Conservation (phyloP, 768 basidiomycete species). For the Tephrocybe rancida region DNA sequence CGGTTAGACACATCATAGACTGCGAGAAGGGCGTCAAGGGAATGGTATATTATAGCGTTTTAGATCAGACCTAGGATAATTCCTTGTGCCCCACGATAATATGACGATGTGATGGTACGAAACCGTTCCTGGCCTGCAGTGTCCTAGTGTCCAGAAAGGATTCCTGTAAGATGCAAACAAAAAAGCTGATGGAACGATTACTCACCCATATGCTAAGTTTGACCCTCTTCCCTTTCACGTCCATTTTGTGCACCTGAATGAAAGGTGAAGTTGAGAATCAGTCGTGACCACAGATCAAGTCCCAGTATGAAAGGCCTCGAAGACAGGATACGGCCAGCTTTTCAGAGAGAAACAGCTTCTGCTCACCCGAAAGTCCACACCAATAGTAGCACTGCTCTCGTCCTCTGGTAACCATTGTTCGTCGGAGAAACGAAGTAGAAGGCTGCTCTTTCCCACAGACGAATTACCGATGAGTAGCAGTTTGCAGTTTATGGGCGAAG, state of each 20-base stretch:
- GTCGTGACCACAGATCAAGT: background rate
- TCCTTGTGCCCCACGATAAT: slow-evolving; percentile 89
- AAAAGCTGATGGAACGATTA: slow-evolving; percentile 4
- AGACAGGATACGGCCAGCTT: background rate
- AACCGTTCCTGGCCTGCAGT: slow-evolving; percentile 98
- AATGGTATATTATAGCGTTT: background rate
- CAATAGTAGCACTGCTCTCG: slow-evolving; percentile 83
- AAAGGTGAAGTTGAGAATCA: background rate
- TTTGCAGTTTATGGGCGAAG: slow-evolving; percentile 73
- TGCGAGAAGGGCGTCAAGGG: slow-evolving; percentile 27
- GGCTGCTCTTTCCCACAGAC: slow-evolving; percentile 90
- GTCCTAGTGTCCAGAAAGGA: slow-evolving; percentile 52
- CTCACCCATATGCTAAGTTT: slow-evolving; percentile 97
- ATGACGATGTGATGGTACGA: slow-evolving; percentile 91
- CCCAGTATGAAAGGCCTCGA: no score
- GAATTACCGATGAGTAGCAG: slow-evolving; percentile 86
- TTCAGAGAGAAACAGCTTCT: background rate
- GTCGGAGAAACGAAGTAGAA: slow-evolving; percentile 94
- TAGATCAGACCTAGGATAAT: slow-evolving; percentile 65
- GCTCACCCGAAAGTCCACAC: slow-evolving; percentile 83
- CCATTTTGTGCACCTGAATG: slow-evolving; percentile 83
- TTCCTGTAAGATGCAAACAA: background rate
- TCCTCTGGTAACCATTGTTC: slow-evolving; percentile 94
- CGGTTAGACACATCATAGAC: slow-evolving; percentile 96
- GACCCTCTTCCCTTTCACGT: slow-evolving; percentile 77